Conservation (phyloP, 495 filamentous ascomycete species). For the Sphaerosporella brunnea region DNA sequence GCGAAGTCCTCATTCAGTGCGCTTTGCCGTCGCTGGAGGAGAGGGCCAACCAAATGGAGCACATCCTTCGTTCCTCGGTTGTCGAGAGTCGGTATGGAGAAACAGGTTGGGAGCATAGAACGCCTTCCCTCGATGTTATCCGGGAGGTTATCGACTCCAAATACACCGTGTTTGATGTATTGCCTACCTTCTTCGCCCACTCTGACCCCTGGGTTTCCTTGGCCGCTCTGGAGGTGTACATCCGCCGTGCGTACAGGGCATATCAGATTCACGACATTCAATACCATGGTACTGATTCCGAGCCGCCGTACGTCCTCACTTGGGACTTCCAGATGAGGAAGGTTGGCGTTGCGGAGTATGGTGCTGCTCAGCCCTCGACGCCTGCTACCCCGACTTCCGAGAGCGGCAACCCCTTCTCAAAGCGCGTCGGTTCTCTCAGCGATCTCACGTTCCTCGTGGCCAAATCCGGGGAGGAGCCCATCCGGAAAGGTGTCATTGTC, state of each 20-base stretch:
- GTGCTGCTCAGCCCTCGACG: conserved; percentile 61
- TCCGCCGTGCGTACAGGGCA: conserved; percentile 89
- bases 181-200: conserved; percentile 86
- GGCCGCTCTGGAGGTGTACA: conserved; percentile 86
- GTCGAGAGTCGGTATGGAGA: conserved; percentile 92
- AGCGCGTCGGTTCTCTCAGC: conserved; percentile 79
- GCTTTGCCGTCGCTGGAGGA: conserved; percentile 92
- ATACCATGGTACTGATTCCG: conserved; percentile 53
- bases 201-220: conserved; percentile 87
- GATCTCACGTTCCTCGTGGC: conserved; percentile 77
- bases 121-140: conserved; percentile 67
- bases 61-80: conserved; percentile 93
- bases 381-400: conserved; percentile 63
- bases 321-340: conserved; percentile 95
- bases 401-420: conserved; percentile 39
- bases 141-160: conserved; percentile 97
- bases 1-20: conserved; percentile 91
- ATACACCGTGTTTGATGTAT: conserved; percentile 92
- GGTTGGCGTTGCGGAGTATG: conserved; percentile 65
- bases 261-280: conserved; percentile 76
- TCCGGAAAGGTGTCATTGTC: conserved; percentile 84
- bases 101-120: conserved; percentile 90
- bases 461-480: conserved; percentile 50
- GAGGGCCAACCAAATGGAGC: conserved; percentile 89
- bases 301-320: conserved; percentile 64